Conservation (phyloP, 2,329 filamentous ascomycete genomes). For the Achaetomium macrosporum region DNA sequence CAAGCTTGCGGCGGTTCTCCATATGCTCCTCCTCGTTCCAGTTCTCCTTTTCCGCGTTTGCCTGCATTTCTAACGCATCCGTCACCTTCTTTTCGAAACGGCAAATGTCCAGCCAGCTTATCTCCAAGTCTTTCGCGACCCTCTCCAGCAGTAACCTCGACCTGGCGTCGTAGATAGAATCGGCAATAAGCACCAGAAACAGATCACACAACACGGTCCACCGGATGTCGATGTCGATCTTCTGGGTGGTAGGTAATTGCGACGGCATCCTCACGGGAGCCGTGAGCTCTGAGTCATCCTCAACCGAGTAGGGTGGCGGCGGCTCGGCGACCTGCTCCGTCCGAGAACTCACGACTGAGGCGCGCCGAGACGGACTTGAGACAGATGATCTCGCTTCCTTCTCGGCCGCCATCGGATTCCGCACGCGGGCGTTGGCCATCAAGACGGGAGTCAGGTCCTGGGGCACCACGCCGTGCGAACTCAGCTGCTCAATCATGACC, state of each 20-base stretch:
- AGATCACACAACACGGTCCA: constrained; percentile 97
- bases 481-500: constrained; percentile 97
- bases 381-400: constrained; percentile 19
- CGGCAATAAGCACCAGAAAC: constrained; percentile 93
- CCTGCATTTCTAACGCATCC: constrained; percentile 95
- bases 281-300: constrained; percentile 66
- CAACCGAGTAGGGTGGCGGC: constrained; percentile 56
- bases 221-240: constrained; percentile 89
- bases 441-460: constrained; percentile 76
- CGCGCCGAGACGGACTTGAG: constrained; percentile 26
- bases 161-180: constrained; percentile 85
- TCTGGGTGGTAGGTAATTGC: constrained; percentile 72
- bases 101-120: constrained; percentile 89
- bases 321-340: constrained; percentile 45
- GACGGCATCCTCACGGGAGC: constrained; percentile 78
- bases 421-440: constrained; percentile 87
- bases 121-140: constrained; percentile 72
- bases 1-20: constrained; percentile 74
- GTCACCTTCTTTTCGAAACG: constrained; percentile 96
- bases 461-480: constrained; percentile 83
- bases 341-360: constrained; percentile 24
- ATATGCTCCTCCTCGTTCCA: constrained; percentile 98
- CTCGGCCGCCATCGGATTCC: constrained; percentile 74
- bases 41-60: constrained; percentile 87
- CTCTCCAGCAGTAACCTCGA: constrained; percentile 78